Evolutionary conservation across 768 basidiomycete species (phyloP).

Genomic region (Tulasnella sp.): DNA sequence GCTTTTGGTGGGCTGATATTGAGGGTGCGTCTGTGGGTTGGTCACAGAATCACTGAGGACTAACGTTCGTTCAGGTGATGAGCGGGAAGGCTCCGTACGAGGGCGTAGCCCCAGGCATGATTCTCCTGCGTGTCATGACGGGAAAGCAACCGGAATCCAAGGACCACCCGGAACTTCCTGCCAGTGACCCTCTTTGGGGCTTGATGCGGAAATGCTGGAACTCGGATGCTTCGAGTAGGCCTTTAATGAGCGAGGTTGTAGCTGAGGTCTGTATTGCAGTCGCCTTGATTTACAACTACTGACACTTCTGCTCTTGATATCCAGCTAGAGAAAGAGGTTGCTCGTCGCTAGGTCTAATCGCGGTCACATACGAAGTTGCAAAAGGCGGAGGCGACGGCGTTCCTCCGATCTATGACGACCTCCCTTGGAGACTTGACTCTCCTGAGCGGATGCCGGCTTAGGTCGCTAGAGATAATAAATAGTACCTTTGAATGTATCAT

Average conservation of each 20-base stretch:
- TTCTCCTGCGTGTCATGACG: neutral
- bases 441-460: neutral
- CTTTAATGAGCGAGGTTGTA: neutral
- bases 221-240: neutral
- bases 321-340: neutral
- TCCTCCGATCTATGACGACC: neutral
- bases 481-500: too few species aligned
- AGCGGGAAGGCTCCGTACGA: slow-evolving; percentile 2
- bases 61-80: neutral
- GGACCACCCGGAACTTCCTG: neutral
- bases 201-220: slow-evolving; percentile 11
- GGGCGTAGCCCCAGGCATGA: neutral
- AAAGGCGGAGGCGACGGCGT: too few species aligned
- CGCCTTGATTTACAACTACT: neutral
- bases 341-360: neutral
- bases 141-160: neutral
- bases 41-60: neutral
- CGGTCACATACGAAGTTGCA: neutral
- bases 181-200: neutral
- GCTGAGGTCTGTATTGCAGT: neutral
- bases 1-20: slow-evolving; percentile 4
- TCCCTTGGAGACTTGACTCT: neutral
- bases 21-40: neutral
- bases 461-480: too few species aligned
- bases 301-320: neutral